These are phyloP conservation scores for Solanum rostratum DNA, from an alignment of 257 asterid genomes.

Conservation along the genomic window DNA sequence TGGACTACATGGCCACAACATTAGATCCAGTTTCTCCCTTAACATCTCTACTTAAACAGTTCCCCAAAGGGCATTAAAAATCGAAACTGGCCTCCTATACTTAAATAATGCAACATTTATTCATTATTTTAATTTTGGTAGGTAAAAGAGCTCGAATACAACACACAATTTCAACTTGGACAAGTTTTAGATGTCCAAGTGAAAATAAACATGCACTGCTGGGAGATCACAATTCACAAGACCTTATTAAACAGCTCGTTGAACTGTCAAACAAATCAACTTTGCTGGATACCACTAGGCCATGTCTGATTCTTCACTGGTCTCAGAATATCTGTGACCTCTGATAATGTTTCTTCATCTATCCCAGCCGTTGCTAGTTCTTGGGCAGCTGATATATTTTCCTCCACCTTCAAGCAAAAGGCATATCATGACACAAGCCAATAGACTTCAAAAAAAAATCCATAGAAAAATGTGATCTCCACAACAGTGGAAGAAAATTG, in stretches of 20 bases:
- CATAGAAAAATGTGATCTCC: not conserved
- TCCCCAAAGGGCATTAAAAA: not conserved
- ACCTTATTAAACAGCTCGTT: not conserved
- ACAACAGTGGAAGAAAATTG: not conserved
- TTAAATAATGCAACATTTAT: not conserved
- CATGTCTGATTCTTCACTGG: conserved; percentile 89
- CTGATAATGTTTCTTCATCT: conserved; percentile 47
- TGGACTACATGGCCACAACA: not conserved
- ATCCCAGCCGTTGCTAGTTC: conserved; percentile 45
- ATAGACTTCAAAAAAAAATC: not conserved
- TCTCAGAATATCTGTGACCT: conserved; percentile 51
- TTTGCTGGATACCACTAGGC: conserved; percentile 79
- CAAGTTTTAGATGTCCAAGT: not conserved
- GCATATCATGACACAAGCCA: not conserved
- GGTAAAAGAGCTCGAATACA: not conserved
- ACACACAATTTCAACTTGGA: not conserved
- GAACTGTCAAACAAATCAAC: conserved; percentile 11
- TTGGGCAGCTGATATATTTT: conserved; percentile 67
- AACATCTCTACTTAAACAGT: not conserved
- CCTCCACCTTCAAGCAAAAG: conserved; percentile 45
- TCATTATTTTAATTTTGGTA: not conserved
- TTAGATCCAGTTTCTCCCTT: not conserved
- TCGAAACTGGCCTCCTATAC: not conserved
- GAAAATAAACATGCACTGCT: not conserved
- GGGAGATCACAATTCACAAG: not conserved